Evolutionary conservation across 176 grass and related monocot genomes (phyloP), one percentile per base, ranked within the genome.

Genomic region (Zea mays): DNA sequence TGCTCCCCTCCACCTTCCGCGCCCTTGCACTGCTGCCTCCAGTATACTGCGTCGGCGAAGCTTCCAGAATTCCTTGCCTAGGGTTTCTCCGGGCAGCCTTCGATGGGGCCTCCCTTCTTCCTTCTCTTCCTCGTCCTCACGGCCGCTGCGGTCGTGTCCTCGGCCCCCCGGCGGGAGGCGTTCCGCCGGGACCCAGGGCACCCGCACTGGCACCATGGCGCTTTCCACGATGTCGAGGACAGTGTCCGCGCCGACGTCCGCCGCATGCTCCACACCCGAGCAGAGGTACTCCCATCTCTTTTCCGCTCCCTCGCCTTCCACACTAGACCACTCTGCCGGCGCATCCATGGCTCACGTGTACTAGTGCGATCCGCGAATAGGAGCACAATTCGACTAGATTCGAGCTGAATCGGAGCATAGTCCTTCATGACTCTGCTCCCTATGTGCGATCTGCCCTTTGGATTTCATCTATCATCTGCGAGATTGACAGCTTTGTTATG

Each of bases 211-310:
- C 90, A 95, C 74, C 96, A 95, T 15, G 83, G 92, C 81, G 96
- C 90, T 55, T 92, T 99, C 72, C 92, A 99, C 59, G 92, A 95
- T 70, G 88, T 97, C 45, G 82, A 89, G 83, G 83, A 88, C 33
- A 88, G 85, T 67, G 67, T 99, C 81, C 96, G 92, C 82, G 90
- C 90, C 44, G 90, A 93, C 57, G 83, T 99, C 15, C 96, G 92
- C 41, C 96, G 92, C 33, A 95, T 90, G 87, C 92, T 99, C 42
- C 96, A 99, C 69, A 90, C 96, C 33, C 92, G 96, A 67, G 92
- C 96, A 33, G 87, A 99, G 96, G 96, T 94, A 81, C 71, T 74
- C 38, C 66, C 33, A 19, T 78, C 20, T 38, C 64, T 67, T 11
- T 16, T 9, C 37, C 58, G 51, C 11, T 35, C 66, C 72, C 5